These are phyloP conservation scores for Graphilbum fragrans DNA, from an alignment of 2,329 filamentous ascomycete genomes.

Conservation along the genomic window DNA sequence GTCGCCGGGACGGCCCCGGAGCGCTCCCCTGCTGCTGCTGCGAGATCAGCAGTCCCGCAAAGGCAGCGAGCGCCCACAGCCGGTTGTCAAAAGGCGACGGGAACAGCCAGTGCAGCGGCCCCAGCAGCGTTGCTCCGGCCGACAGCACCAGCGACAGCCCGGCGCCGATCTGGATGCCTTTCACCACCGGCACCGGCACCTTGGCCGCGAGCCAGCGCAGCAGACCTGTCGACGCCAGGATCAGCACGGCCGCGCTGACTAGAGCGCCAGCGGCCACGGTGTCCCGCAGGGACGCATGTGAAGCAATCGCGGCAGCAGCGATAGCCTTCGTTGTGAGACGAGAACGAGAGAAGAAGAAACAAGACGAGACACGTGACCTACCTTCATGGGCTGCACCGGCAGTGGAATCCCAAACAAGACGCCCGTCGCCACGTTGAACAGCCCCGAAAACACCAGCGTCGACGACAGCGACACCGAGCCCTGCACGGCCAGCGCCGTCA, in stretches of 20 bases:
- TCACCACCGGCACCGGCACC: slow-evolving; percentile 78
- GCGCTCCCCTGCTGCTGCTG: too few species aligned
- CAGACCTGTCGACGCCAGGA: slow-evolving; percentile 72
- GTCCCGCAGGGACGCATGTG: slow-evolving; percentile 51
- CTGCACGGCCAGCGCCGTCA: slow-evolving; percentile 72
- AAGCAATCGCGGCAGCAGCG: slow-evolving; percentile 74
- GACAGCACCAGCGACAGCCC: slow-evolving; percentile 73
- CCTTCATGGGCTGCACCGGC: slow-evolving; percentile 81
- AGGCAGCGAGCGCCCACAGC: slow-evolving; percentile 63
- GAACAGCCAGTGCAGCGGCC: slow-evolving; percentile 53
- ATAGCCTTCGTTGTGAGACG: slow-evolving; percentile 42
- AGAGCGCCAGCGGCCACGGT: slow-evolving; percentile 77
- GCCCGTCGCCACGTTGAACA: slow-evolving; percentile 79
- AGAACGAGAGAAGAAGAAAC: background rate
- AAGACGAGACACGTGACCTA: slow-evolving; percentile 15
- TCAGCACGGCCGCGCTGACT: slow-evolving; percentile 58
- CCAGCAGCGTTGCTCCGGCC: slow-evolving; percentile 57
- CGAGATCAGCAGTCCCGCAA: slow-evolving; percentile 57
- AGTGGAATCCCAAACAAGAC: slow-evolving; percentile 75
- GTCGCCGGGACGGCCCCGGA: slow-evolving; percentile 30
- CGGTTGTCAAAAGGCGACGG: slow-evolving; percentile 62
- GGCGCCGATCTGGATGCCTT: slow-evolving; percentile 89
- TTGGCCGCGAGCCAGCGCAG: slow-evolving; percentile 59
- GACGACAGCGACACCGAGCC: slow-evolving; percentile 69
- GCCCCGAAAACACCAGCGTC: slow-evolving; percentile 78